Percentiles rank a stretch among this genome's conserved stretches.
Conservation (phyloP, 2,329 filamentous ascomycete genomes). For the Fusarium siculi region DNA sequence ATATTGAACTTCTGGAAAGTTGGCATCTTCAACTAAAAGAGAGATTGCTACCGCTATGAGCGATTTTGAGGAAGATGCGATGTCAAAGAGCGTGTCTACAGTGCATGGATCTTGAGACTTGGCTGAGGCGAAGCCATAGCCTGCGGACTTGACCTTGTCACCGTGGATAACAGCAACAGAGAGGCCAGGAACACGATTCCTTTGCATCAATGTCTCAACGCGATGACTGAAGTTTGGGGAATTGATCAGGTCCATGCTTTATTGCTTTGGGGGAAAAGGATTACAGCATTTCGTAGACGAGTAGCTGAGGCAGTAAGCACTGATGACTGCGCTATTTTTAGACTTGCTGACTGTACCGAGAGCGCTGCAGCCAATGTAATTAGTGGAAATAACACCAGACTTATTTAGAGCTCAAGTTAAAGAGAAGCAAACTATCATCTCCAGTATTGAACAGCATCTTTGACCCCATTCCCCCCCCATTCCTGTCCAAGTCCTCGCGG, state of each 20-base stretch:
- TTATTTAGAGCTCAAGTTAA: too few species aligned
- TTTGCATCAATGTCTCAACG: neutral
- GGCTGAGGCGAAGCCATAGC: neutral
- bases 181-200: slow-evolving; percentile 4
- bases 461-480: fast-evolving
- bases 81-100: slow-evolving; percentile 13
- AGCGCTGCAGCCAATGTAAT: neutral
- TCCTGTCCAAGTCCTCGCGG: neutral
- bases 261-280: fast-evolving
- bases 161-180: neutral
- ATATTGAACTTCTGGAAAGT: neutral
- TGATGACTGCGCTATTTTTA: neutral
- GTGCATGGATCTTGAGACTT: neutral
- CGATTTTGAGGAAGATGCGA: slow-evolving; percentile 16
- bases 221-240: neutral
- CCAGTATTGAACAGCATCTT: too few species aligned
- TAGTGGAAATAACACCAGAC: too few species aligned
- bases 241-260: neutral
- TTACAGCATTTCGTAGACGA: neutral
- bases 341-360: neutral
- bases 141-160: neutral
- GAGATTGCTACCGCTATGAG: neutral
- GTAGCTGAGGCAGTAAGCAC: neutral
- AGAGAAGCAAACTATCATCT: too few species aligned
- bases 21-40: neutral